These are phyloP conservation scores for Fusarium oxysporum DNA, from an alignment of 2,329 filamentous ascomycete species.

Conservation along the genomic window DNA sequence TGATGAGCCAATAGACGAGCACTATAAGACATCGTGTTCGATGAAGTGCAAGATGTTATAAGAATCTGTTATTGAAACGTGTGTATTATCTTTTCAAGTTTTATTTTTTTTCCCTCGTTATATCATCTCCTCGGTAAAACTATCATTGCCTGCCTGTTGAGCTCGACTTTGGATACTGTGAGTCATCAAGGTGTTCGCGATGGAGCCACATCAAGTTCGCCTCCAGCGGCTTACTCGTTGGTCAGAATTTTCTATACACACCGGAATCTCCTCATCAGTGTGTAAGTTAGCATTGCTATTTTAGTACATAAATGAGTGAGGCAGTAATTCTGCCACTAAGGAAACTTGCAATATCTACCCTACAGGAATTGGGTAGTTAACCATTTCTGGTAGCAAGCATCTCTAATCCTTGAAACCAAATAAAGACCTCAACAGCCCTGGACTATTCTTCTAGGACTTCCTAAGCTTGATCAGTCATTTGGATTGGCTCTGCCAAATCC, in stretches of 20 bases:
- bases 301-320: not conserved
- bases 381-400: not conserved
- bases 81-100: not conserved
- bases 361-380: not conserved
- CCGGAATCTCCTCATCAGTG: not conserved
- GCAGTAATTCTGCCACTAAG: not conserved
- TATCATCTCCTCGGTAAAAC: not conserved
- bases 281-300: not conserved
- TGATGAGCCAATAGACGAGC: constrained; percentile 26
- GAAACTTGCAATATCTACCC: not conserved
- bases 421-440: not conserved
- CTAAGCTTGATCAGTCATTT: not conserved
- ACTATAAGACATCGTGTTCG: constrained; percentile 31
- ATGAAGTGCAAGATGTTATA: constrained; percentile 6
- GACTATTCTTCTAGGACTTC: not conserved
- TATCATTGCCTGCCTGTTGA: not conserved
- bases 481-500: not conserved
- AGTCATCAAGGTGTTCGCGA: constrained; percentile 22
- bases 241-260: not conserved
- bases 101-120: not conserved
- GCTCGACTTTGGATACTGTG: not conserved
- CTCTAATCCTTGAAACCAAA: not conserved
- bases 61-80: not conserved
- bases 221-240: not conserved
- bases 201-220: constrained; percentile 9